Conservation (phyloP, 805 yeast species). For the Kodamaea lidongshanica region DNA sequence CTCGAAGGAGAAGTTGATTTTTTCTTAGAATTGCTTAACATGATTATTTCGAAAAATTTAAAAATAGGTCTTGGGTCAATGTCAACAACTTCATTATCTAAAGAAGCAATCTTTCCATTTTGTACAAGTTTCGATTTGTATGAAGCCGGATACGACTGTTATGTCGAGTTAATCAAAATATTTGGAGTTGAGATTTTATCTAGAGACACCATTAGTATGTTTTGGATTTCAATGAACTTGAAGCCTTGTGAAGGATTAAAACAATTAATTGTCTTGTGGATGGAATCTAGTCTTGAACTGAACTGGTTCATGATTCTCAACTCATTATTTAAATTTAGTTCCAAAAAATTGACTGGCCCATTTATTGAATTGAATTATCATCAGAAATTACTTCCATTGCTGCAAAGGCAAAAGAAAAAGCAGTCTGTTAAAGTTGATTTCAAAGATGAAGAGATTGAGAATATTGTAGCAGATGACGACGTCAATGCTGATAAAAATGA, state of each 20-base stretch:
- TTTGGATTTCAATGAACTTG: conserved; percentile 56
- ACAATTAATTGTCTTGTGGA: conserved; percentile 52
- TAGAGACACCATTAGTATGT: conserved; percentile 41
- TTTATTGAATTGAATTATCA: conserved; percentile 34
- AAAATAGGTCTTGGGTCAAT: conserved; percentile 29
- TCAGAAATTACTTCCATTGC: conserved; percentile 36
- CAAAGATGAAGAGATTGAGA: conserved; percentile 36
- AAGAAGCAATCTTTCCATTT: conserved; percentile 39
- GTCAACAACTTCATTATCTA: conserved; percentile 34
- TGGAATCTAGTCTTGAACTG: conserved; percentile 42
- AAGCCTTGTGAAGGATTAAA: conserved; percentile 41
- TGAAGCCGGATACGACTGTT: conserved; percentile 46
- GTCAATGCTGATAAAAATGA: conserved; percentile 42
- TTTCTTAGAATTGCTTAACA: conserved; percentile 22
- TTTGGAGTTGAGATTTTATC: conserved; percentile 40
- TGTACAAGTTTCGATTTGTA: conserved; percentile 37
- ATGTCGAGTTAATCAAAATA: conserved; percentile 52
- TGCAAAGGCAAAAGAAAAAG: conserved; percentile 35
- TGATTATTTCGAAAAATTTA: conserved; percentile 29
- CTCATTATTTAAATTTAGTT: conserved; percentile 31
- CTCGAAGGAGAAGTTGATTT: conserved; percentile 28
- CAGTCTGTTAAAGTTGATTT: conserved; percentile 23
- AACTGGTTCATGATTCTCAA: conserved; percentile 57
- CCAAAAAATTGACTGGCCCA: conserved; percentile 36
- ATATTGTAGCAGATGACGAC: conserved; percentile 31